Evolutionary conservation across 306 rosid genomes (phyloP), one percentile per base, ranked within the genome.

Genomic region (Fragaria iinumae): DNA sequence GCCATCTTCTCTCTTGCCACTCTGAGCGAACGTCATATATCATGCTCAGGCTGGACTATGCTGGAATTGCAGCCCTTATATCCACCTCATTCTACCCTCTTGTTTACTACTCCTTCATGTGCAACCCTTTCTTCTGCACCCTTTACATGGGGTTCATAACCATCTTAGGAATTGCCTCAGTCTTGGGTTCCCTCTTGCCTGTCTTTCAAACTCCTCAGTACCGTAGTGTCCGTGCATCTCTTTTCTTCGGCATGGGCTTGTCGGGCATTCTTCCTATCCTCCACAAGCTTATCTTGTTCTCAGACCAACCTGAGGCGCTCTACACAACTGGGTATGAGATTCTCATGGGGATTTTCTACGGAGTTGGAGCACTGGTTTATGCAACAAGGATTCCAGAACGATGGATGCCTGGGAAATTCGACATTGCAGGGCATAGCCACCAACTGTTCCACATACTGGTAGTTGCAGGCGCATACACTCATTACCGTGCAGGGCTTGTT

Each of bases 401-500:
- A 68, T 95, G 99, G 99, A 89, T 81, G 97, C 99, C 99, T 17
- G 99, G 99, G 67, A 95, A 89, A 69, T 95, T 92, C 1, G 99
- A 95, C 88, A 83, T 95, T 83, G 99, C 97, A 8, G 99, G 99
- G 72, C 97, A 95, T 56, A 95, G 99, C 83, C 99, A 95, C 87
- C 97, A 95, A 66, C 81, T 92, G 25, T 95, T 95, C 71, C 99
- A 95, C 76, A 8, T 95, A 60, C 73, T 95, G 67, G 99, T 95
- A 6, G 90, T 95, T 17, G 99, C 97, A 13, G 99, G 99, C 21
- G 99, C 99, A 0, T 91, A 90, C 74, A 87, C 89, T 67, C 99
- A 95, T 78, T 95, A 95, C 56, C 96, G 62, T 5, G 97, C 99
- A 4, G 97, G 99, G 69, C 89, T 95, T n/a, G 88, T 95, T 68